Evolutionary conservation across 164 flowering plant genomes (phyloP), one percentile per base, ranked within the genome.

Genomic region (Paratinospora sagittata): DNA sequence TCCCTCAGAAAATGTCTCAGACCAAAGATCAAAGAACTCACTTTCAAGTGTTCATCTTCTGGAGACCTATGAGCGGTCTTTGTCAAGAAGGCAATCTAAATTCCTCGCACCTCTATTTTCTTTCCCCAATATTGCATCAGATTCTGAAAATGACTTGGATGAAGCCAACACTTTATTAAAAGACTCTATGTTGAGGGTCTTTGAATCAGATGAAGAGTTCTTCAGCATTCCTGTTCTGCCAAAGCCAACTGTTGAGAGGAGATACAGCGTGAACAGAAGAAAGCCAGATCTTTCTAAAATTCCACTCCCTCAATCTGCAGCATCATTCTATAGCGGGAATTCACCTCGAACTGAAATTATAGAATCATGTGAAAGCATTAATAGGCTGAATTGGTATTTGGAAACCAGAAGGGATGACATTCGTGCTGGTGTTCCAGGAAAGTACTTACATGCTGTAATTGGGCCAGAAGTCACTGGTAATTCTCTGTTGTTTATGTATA

Each of bases 351-450:
- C 82, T 73, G 89, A 86, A 74, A 72, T 89, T 76, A 66, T 79
- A 55, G 88, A 82, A 79, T 72, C 77, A 24, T 84, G 89, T 78
- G 78, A 80, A 72, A 76, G 90, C 77, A 73, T 75, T 62, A 64
- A 55, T 19, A 67, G 67, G 76, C 80, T 89, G 12, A 86, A 85
- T 71, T 26, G 23, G 66, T 89, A 76, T 75, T 65, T 88, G 72
- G 84, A 73, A 65, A 82, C 81, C 39, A 78, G 74, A 73, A 86
- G 73, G 71, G 83, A 78, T n/a, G 84, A 82, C 66, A 78, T 85
- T 45, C 77, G 66, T 68, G 85, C 85, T 69, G 89, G 95, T 60
- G 84, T 85, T 27, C 91, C 90, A 0, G 87, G 90, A 75, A 83
- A 47, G 77, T 86, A 82, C 76, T 79, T 89, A 68, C 91, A 86